These are phyloP conservation scores for Venturia pyrina DNA, from an alignment of 2,329 filamentous ascomycete species.

Conservation along the genomic window DNA sequence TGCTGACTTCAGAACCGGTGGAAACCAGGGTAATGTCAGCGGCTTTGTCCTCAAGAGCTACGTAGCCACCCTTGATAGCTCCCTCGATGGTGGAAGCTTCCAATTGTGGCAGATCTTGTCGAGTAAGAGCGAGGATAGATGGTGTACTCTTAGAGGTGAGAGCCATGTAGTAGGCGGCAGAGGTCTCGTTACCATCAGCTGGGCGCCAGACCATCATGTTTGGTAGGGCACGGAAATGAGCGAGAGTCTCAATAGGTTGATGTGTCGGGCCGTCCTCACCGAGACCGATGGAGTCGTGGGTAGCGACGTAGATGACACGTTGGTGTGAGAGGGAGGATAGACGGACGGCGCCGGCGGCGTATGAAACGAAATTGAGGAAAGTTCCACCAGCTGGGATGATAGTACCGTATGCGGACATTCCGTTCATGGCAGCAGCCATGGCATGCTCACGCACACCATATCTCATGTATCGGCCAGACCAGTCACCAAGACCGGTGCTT, in stretches of 20 bases:
- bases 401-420: constrained; percentile 89
- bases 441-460: constrained; percentile 88
- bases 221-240: constrained; percentile 95
- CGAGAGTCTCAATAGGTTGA: constrained; percentile 96
- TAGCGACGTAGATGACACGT: constrained; percentile 90
- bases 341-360: constrained; percentile 89
- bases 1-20: constrained; percentile 90
- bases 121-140: constrained; percentile 86
- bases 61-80: constrained; percentile 91
- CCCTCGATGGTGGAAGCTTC: constrained; percentile 86
- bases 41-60: constrained; percentile 71
- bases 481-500: constrained; percentile 74
- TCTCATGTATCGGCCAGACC: constrained; percentile 81
- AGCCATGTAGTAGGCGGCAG: constrained; percentile 92
- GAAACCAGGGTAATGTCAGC: constrained; percentile 84
- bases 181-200: constrained; percentile 96
- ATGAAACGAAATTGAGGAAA: constrained; percentile 99
- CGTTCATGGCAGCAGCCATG: constrained; percentile 92
- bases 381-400: constrained; percentile 90
- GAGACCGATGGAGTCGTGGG: constrained; percentile 97
- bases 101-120: constrained; percentile 96
- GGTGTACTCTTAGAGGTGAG: constrained; percentile 84
- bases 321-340: constrained; percentile 85
- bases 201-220: constrained; percentile 99
- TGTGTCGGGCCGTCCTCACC: constrained; percentile 98